phyloP scores from a whole-genome alignment of 2,329 filamentous ascomycete genomes.

The Zymoseptoria passerinii region DNA sequence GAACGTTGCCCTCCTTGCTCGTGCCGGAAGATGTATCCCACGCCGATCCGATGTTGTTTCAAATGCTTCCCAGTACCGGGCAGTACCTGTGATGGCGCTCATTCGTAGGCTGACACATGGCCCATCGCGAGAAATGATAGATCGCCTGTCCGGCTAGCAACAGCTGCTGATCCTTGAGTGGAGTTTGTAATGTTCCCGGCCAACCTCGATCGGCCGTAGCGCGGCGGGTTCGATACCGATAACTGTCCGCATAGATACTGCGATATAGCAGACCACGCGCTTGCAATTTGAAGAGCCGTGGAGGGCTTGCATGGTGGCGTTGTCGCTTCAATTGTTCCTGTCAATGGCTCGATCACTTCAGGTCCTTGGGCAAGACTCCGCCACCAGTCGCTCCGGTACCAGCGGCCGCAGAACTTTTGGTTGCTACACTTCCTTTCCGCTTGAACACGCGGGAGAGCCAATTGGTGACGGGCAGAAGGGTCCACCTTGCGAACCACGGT shows the following conservation, averaged over 20 bases:
- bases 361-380: slow-evolving; percentile 25
- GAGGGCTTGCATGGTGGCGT: background rate
- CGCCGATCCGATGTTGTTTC: no score
- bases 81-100: no score
- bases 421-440: slow-evolving; percentile 14
- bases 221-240: no score
- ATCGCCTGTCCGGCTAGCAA: no score
- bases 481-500: slow-evolving; percentile 75
- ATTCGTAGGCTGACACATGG: no score
- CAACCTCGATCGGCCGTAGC: no score
- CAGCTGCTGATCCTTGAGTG: background rate
- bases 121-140: no score
- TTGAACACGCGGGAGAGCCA: slow-evolving; percentile 34
- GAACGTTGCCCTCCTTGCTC: no score
- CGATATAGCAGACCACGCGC: background rate
- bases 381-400: slow-evolving; percentile 30
- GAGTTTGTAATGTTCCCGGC: background rate
- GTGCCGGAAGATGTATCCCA: no score
- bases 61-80: no score
- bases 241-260: no score
- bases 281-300: background rate
- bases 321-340: background rate
- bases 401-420: slow-evolving; percentile 19
- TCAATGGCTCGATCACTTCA: background rate
- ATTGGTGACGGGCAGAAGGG: slow-evolving; percentile 45